Base-by-base conservation (phyloP, 495 filamentous ascomycete species). In the Rusavskia elegans region DNA sequence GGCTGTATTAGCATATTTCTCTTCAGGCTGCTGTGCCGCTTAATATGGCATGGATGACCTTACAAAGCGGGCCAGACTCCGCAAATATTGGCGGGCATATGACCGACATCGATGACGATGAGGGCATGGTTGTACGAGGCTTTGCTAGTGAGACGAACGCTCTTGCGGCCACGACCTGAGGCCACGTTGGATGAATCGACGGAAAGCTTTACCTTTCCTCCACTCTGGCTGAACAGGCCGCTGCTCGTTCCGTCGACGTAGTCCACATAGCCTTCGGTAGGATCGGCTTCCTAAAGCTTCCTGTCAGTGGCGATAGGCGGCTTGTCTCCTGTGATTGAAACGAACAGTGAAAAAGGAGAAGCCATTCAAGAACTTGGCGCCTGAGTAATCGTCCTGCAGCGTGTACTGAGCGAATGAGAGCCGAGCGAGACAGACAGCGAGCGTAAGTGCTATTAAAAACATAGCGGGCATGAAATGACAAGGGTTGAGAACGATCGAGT, bases 1-100 rank as follows among this genome's bases (percentile, higher is more conserved):
- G 23, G 6, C 6, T 1, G 16, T 29, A 29, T 46, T 8, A 46
- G 44, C 23, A 13, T 2, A 11, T 21, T 45, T 16, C 16, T 45
- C 16, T 23, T 45, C n/a, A 2, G 2, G 21, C 20, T 11, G 2
- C 4, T 39, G 4, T 19, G 14, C 4, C 13, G 37, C 37, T 39
- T 11, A n/a, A n/a, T n/a, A 21, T 11, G 48, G 40, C 8, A 16
- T 10, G n/a, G 20, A 52, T 25, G 14, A 30, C n/a, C 39, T 51
- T 51, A 62, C 48, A 75, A 76, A n/a, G 83, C 78, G 19, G 84
- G 83, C 83, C 83, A 87, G 27, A 72, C 74, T 49, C 86, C 86
- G 59, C 86, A 92, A 37, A 63, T 65, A 14, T 72, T 69, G 9
- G 73, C 76, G 0, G 87, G 87, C 79, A 89, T 88, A 64, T 90